phyloP scores from a whole-genome alignment of 1,139 yeast genomes.

The Tardiomyces blankii region DNA sequence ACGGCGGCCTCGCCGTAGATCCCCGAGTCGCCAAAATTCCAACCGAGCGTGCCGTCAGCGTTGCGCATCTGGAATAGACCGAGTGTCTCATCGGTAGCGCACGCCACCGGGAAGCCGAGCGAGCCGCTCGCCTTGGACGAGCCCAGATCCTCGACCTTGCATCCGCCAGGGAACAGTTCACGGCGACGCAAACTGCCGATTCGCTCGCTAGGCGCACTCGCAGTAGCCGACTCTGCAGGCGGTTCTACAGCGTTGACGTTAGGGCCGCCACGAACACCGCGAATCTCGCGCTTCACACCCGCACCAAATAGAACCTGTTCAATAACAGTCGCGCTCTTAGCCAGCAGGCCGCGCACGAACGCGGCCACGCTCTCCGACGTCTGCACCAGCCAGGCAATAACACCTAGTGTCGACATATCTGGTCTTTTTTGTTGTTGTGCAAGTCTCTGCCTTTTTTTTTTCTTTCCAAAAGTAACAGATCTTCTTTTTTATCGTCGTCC shows the following conservation, averaged over 20 bases:
- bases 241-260: not conserved
- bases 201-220: too few relatives aligned
- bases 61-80: slow-evolving; percentile 15
- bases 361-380: not conserved
- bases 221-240: not conserved
- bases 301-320: not conserved
- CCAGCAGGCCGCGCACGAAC: not conserved
- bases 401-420: too few relatives aligned
- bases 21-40: slow-evolving; percentile 12
- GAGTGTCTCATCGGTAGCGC: slow-evolving; percentile 17
- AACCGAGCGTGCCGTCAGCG: slow-evolving; percentile 16
- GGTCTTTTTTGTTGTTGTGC: too few relatives aligned
- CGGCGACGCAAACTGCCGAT: not conserved
- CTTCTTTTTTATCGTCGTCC: too few relatives aligned
- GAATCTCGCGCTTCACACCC: not conserved
- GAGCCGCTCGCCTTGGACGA: not conserved
- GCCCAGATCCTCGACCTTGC: not conserved
- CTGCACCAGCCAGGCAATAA: not conserved
- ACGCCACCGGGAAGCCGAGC: slow-evolving; percentile 15
- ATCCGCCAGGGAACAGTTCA: not conserved
- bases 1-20: not conserved
- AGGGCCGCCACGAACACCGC: not conserved
- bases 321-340: not conserved
- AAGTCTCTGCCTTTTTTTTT: too few relatives aligned
- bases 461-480: too few relatives aligned